phyloP scores from a whole-genome alignment of 352 stramenopile genomes.

The Phytopythium chamaehyphon region DNA sequence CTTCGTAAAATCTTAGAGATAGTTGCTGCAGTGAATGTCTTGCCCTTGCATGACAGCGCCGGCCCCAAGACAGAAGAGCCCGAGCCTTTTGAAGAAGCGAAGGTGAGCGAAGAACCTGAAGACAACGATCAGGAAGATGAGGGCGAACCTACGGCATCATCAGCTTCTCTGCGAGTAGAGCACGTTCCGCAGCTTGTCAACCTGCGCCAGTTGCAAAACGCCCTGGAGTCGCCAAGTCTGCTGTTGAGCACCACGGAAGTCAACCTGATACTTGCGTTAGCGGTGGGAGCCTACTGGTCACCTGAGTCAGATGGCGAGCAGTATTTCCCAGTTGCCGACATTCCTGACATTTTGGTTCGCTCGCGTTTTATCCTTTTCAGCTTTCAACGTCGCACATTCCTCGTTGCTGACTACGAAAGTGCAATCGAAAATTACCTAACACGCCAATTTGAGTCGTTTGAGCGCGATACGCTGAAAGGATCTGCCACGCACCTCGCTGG shows the following conservation, averaged over 20 bases:
- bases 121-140: conserved; percentile 2
- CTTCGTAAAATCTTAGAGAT: no score
- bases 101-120: conserved; percentile 1
- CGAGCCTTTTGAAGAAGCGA: no score
- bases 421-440: conserved; percentile 36
- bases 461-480: conserved; percentile 41
- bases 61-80: no score
- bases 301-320: conserved; percentile 11
- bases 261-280: conserved; percentile 48
- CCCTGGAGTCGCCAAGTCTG: conserved; percentile 48
- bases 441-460: conserved; percentile 43
- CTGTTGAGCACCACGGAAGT: conserved; percentile 53
- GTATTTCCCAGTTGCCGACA: conserved; percentile 29
- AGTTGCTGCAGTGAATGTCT: no score
- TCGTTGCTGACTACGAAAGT: conserved; percentile 9
- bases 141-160: conserved; percentile 5
- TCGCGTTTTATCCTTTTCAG: conserved; percentile 53
- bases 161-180: neutral
- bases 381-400: conserved; percentile 49
- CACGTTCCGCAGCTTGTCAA: conserved; percentile 30
- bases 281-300: neutral
- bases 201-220: conserved; percentile 32
- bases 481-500: conserved; percentile 44
- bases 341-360: conserved; percentile 35
- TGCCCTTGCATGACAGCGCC: no score